These are phyloP conservation scores for Cucurbita moschata DNA, from an alignment of 306 rosid species.

Conservation along the genomic window DNA sequence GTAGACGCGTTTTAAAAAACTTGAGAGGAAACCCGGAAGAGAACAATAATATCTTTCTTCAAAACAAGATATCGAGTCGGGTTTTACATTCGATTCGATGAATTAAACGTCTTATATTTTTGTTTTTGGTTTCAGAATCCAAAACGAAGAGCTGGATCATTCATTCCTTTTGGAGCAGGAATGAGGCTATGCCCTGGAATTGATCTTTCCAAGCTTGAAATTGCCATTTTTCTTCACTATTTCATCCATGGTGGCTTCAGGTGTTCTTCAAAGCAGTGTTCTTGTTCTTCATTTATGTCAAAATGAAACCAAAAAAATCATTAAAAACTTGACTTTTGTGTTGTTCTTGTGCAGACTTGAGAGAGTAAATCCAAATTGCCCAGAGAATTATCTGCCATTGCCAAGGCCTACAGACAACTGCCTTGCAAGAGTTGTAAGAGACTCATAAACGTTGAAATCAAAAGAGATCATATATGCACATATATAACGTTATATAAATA, in stretches of 20 bases:
- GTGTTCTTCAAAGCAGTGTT: neutral
- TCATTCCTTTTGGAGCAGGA: slow-evolving; percentile 54
- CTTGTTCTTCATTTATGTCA: too few relatives aligned
- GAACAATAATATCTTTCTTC: too few relatives aligned
- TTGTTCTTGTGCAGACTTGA: slow-evolving; percentile 27
- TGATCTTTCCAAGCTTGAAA: slow-evolving; percentile 44
- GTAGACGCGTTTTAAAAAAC: too few relatives aligned
- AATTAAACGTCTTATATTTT: neutral
- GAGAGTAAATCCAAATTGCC: slow-evolving; percentile 30
- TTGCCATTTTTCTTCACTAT: slow-evolving; percentile 47
- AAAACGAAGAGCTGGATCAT: slow-evolving; percentile 35
- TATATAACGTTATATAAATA: neutral
- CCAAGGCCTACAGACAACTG: slow-evolving; percentile 48
- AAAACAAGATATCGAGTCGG: too few relatives aligned
- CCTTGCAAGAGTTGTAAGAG: slow-evolving; percentile 36
- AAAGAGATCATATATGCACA: neutral
- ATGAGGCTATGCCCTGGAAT: slow-evolving; percentile 47
- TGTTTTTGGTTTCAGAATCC: slow-evolving; percentile 16
- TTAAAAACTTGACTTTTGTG: too few relatives aligned
- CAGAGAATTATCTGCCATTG: slow-evolving; percentile 25
- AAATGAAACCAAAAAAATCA: too few relatives aligned
- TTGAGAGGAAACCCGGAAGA: too few relatives aligned
- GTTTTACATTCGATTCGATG: too few relatives aligned
- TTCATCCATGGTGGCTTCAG: slow-evolving; percentile 38
- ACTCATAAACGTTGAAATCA: slow-evolving; percentile 1